Evolutionary conservation across 2,329 filamentous ascomycete species (phyloP).

Genomic region (Trichoderma sp.): DNA sequence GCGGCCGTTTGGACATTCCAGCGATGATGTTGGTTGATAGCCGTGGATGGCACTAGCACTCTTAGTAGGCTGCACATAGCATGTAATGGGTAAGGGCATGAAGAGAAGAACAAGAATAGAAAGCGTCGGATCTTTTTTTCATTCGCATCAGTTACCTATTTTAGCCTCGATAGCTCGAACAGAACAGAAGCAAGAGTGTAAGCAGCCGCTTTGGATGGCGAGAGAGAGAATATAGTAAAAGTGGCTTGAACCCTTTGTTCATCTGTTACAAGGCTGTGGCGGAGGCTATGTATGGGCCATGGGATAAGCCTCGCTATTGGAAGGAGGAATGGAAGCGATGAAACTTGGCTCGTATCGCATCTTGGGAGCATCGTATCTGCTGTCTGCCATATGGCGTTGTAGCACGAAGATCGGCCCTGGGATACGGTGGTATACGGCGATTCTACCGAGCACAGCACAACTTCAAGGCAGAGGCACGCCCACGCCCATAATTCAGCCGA

Average conservation of each 20-base stretch:
- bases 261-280: neutral
- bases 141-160: neutral
- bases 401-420: neutral
- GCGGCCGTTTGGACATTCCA: slow-evolving; percentile 9
- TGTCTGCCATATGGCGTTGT: neutral
- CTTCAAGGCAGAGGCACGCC: neutral
- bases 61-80: neutral
- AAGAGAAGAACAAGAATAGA: slow-evolving; percentile 4
- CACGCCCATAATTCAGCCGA: too few species aligned
- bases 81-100: neutral
- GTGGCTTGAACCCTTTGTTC: neutral
- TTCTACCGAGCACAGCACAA: neutral
- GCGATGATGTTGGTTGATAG: neutral
- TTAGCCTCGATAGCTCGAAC: neutral
- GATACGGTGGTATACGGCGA: neutral
- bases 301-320: neutral
- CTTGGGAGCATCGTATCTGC: neutral
- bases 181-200: neutral
- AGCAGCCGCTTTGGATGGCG: neutral
- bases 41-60: neutral
- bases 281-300: neutral
- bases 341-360: neutral
- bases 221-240: neutral
- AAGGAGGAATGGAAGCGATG: neutral
- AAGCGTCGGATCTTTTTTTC: neutral